Evolutionary conservation across 352 stramenopile genomes (phyloP).

Genomic region (Halophytophthora batemanensis): DNA sequence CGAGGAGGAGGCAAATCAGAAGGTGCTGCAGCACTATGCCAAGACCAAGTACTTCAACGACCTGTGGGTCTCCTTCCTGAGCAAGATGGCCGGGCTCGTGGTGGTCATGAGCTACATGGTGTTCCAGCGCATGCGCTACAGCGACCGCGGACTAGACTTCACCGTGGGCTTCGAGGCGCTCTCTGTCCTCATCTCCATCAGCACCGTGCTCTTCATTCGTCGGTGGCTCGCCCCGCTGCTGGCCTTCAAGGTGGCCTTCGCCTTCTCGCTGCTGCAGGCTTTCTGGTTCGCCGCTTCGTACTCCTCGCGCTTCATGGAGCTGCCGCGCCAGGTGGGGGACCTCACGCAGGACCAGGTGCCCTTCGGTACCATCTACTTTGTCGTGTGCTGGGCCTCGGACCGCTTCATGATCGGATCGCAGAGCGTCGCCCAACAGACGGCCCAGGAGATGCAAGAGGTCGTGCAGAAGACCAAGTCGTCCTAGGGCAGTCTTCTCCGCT

Average conservation of each 20-base stretch:
- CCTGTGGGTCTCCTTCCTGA: slow-evolving; percentile 78
- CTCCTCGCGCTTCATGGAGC: slow-evolving; percentile 43
- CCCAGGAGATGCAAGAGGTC: slow-evolving; percentile 55
- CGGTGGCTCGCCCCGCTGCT: slow-evolving; percentile 60
- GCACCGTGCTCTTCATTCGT: slow-evolving; percentile 63
- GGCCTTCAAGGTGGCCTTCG: slow-evolving; percentile 77
- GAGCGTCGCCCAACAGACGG: slow-evolving; percentile 57
- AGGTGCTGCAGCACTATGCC: slow-evolving; percentile 73
- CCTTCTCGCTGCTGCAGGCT: slow-evolving; percentile 65
- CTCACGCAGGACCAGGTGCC: slow-evolving; percentile 56
- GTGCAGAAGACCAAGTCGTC: no score
- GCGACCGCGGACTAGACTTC: slow-evolving; percentile 47
- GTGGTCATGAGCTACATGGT: slow-evolving; percentile 60
- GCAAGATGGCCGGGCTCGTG: slow-evolving; percentile 71
- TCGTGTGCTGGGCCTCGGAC: slow-evolving; percentile 73
- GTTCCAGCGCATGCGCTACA: slow-evolving; percentile 57
- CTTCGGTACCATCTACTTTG: slow-evolving; percentile 74
- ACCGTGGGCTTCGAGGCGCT: slow-evolving; percentile 56
- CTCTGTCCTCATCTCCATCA: slow-evolving; percentile 48
- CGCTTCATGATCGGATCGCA: slow-evolving; percentile 79
- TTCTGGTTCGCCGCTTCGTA: slow-evolving; percentile 60
- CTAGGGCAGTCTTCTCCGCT: no score
- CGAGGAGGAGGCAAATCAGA: slow-evolving; percentile 51
- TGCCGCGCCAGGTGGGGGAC: slow-evolving; percentile 50
- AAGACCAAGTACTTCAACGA: slow-evolving; percentile 88